Evolutionary conservation across 495 filamentous ascomycete genomes (phyloP).

Genomic region (Neurospora sp.): DNA sequence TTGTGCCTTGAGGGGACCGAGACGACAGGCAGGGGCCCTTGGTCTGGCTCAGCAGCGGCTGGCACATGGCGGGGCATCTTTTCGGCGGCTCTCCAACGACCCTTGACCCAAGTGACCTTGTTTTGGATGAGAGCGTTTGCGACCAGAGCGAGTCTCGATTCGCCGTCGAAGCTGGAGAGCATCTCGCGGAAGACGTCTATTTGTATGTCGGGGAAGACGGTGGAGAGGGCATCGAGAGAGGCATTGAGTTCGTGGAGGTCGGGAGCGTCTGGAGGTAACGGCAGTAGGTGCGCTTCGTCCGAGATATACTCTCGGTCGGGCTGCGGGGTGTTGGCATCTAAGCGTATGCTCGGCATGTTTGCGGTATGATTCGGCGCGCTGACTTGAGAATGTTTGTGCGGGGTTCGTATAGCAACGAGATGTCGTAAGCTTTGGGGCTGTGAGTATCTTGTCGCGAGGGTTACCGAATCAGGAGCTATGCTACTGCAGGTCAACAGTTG

Average conservation of each 20-base stretch:
- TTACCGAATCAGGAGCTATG: background rate
- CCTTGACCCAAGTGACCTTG: conserved; percentile 62
- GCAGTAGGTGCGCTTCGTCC: conserved; percentile 35
- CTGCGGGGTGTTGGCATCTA: background rate
- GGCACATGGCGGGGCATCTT: conserved; percentile 3
- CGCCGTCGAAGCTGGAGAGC: conserved; percentile 66
- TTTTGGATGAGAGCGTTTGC: conserved; percentile 77
- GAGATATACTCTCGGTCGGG: conserved; percentile 27
- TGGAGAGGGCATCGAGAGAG: conserved; percentile 57
- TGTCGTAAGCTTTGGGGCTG: background rate
- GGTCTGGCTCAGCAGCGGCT: conserved; percentile 2
- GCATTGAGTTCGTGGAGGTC: conserved; percentile 65
- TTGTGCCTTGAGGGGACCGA: conserved; percentile 55
- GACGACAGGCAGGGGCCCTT: conserved; percentile 5
- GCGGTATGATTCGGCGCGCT: background rate
- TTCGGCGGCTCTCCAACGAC: conserved; percentile 52
- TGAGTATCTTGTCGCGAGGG: background rate
- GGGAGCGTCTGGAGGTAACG: conserved; percentile 35
- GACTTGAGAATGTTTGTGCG: background rate
- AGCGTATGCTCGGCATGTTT: background rate
- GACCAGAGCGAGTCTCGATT: conserved; percentile 75
- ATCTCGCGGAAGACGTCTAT: conserved; percentile 91
- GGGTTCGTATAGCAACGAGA: background rate
- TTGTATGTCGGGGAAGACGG: conserved; percentile 77
- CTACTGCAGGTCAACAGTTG: background rate